phyloP scores from a whole-genome alignment of 768 basidiomycete genomes.

The Suillus spraguei region DNA sequence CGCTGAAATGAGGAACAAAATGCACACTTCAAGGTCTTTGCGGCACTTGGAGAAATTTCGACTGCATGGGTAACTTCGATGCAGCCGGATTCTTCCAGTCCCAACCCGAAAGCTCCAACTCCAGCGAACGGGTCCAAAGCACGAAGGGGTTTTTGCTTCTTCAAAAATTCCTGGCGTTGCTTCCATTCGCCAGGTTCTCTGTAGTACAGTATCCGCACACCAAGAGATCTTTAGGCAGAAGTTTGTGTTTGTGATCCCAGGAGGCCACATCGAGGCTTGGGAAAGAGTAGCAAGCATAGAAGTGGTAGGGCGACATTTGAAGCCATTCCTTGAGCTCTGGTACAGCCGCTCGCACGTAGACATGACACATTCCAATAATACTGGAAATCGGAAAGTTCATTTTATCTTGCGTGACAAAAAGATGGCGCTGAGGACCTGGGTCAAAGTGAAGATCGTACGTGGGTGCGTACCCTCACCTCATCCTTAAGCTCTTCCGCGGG shows the following conservation, averaged over 20 bases:
- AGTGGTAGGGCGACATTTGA: constrained; percentile 54
- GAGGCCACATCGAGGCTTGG: constrained; percentile 39
- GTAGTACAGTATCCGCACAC: constrained; percentile 50
- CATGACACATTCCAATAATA: constrained; percentile 52
- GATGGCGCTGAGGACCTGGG: constrained; percentile 48
- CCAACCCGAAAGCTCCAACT: constrained; percentile 62
- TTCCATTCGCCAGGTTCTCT: constrained; percentile 34
- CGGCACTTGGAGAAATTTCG: constrained; percentile 79
- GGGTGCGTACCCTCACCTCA: constrained; percentile 45
- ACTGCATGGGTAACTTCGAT: constrained; percentile 64
- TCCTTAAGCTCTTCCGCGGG: constrained; percentile 49
- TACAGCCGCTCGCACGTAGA: constrained; percentile 39
- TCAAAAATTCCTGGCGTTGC: constrained; percentile 35
- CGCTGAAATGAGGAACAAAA: neutral
- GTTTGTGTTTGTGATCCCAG: constrained; percentile 39
- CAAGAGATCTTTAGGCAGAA: constrained; percentile 39
- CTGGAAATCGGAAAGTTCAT: constrained; percentile 34
- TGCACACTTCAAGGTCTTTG: constrained; percentile 60
- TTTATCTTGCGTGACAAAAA: constrained; percentile 59
- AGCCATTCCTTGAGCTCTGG: constrained; percentile 49
- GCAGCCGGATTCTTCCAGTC: constrained; percentile 55
- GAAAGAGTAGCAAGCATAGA: constrained; percentile 57
- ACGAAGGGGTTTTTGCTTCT: constrained; percentile 27
- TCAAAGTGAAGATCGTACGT: neutral
- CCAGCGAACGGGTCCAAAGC: constrained; percentile 48